A percentile compares a stretch with the other conserved stretches of the same genome.
Conservation (phyloP, 148 eudicot species). For the Polygonum maritimum region DNA sequence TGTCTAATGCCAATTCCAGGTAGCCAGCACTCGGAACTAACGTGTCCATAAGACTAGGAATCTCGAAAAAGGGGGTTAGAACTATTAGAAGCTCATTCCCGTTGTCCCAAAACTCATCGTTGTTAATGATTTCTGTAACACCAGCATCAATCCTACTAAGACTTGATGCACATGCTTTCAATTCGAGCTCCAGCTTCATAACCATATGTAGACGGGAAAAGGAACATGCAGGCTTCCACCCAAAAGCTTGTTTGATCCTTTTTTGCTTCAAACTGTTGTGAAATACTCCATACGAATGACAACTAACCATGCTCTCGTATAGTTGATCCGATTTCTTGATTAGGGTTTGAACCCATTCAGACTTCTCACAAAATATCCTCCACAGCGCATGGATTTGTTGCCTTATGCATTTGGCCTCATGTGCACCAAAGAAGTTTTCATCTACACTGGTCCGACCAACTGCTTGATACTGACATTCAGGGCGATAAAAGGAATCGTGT, state of each 20-base stretch:
- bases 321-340: neutral
- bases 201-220: neutral
- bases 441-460: neutral
- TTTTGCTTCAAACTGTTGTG: neutral
- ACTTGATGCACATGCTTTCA: neutral
- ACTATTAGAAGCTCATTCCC: neutral
- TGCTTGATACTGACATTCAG: neutral
- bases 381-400: neutral
- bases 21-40: neutral
- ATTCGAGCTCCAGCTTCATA: neutral
- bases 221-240: neutral
- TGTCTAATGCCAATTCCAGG: neutral
- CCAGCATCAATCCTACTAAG: neutral
- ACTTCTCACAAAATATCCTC: neutral
- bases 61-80: neutral
- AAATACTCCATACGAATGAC: neutral
- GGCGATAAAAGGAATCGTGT: neutral
- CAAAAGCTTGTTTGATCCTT: neutral
- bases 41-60: neutral
- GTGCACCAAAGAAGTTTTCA: neutral
- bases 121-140: neutral
- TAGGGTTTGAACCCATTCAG: neutral
- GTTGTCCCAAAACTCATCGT: neutral
- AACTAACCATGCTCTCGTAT: neutral
- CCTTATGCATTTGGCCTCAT: neutral